Percentiles rank a stretch among this genome's conserved stretches.
These are phyloP conservation scores for Oehlia diaphana DNA, from an alignment of 192 early-diverging fungal species.

Conservation along the genomic window DNA sequence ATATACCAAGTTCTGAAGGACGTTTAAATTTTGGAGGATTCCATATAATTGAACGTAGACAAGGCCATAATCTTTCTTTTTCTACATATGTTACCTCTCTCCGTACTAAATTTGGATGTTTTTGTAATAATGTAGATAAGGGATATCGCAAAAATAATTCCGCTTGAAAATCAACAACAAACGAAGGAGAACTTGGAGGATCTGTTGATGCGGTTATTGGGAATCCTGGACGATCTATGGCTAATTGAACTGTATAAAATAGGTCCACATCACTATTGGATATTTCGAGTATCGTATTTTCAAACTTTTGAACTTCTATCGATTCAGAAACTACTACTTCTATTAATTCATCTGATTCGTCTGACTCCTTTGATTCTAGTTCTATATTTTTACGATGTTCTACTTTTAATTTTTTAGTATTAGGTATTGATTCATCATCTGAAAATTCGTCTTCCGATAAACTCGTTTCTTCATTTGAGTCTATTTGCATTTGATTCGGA, in stretches of 20 bases:
- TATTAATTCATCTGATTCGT: neutral
- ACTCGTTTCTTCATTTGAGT: constrained; percentile 22
- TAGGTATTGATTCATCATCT: neutral
- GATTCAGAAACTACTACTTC: too few relatives aligned
- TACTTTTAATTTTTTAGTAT: neutral
- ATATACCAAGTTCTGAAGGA: neutral
- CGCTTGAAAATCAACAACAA: constrained; percentile 11
- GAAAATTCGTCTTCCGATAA: neutral
- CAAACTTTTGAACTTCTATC: neutral
- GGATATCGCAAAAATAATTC: neutral
- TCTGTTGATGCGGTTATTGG: neutral
- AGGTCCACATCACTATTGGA: neutral
- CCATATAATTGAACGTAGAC: neutral
- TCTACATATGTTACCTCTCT: neutral
- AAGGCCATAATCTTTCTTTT: constrained; percentile 11
- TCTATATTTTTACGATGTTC: neutral
- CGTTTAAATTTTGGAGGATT: neutral
- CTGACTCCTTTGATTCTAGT: neutral
- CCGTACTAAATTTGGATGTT: neutral
- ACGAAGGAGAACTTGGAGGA: neutral
- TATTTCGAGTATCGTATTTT: neutral
- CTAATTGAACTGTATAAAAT: constrained; percentile 4
- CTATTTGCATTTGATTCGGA: neutral
- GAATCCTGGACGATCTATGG: neutral
- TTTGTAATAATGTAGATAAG: neutral